phyloP scores from a whole-genome alignment of 2,329 filamentous ascomycete genomes.

The Aspergillus aculeatinus region DNA sequence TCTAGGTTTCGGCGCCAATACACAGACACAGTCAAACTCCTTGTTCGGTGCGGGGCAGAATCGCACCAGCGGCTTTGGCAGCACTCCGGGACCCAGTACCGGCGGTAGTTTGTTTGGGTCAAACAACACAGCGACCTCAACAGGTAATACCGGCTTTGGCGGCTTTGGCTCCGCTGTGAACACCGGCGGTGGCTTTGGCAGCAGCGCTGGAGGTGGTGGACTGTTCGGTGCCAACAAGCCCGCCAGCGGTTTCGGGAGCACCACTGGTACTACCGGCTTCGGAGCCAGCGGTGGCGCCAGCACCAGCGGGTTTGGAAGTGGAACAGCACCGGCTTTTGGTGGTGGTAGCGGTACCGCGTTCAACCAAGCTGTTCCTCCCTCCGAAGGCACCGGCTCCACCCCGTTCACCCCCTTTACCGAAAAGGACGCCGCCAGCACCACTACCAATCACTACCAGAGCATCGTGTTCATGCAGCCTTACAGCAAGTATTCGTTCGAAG shows the following conservation, averaged over 20 bases:
- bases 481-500: slow-evolving; percentile 84
- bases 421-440: slow-evolving; percentile 42
- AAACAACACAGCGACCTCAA: slow-evolving; percentile 8
- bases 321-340: slow-evolving; percentile 33
- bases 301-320: slow-evolving; percentile 30
- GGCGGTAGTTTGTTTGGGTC: slow-evolving; percentile 38
- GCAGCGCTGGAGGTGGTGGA: slow-evolving; percentile 29
- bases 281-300: slow-evolving; percentile 28
- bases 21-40: slow-evolving; percentile 32
- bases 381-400: slow-evolving; percentile 47
- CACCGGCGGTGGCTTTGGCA: slow-evolving; percentile 31
- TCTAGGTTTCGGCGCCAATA: slow-evolving; percentile 40
- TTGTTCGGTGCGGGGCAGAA: slow-evolving; percentile 37
- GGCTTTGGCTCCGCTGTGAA: slow-evolving; percentile 33
- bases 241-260: slow-evolving; percentile 19
- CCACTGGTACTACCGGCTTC: slow-evolving; percentile 25
- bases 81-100: slow-evolving; percentile 28
- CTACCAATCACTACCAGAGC: slow-evolving; percentile 50
- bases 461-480: slow-evolving; percentile 51
- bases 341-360: slow-evolving; percentile 45
- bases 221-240: slow-evolving; percentile 24
- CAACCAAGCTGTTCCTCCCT: slow-evolving; percentile 39
- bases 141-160: slow-evolving; percentile 20
- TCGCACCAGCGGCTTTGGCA: slow-evolving; percentile 33
- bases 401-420: slow-evolving; percentile 48